A percentile compares a stretch with the other conserved stretches of the same genome.
Evolutionary conservation across 306 rosid genomes (phyloP).

Genomic region (Vigna mungo): DNA sequence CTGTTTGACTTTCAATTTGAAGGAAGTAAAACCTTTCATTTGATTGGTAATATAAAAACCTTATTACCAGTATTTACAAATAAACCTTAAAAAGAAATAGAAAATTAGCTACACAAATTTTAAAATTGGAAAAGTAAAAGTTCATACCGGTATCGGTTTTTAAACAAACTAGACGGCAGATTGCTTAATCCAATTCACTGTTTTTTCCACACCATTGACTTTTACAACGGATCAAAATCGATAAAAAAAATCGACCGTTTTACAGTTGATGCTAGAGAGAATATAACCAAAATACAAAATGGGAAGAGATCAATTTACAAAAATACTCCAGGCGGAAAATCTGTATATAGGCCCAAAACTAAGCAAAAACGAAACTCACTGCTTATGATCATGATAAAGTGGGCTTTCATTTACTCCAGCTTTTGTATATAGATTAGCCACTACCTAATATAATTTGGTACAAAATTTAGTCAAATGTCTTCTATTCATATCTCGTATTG

Average conservation of each 20-base stretch:
- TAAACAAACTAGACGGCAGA: neutral
- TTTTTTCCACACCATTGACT: neutral
- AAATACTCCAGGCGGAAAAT: neutral
- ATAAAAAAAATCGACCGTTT: neutral
- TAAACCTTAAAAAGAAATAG: too few relatives aligned
- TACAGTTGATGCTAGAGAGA: neutral
- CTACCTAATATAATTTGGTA: conserved; percentile 22
- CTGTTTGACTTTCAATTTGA: too few relatives aligned
- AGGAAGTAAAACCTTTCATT: too few relatives aligned
- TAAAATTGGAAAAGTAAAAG: too few relatives aligned
- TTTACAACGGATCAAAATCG: neutral
- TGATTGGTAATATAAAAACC: too few relatives aligned
- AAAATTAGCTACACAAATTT: too few relatives aligned
- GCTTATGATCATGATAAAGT: neutral
- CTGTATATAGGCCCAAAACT: too few relatives aligned
- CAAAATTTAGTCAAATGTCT: neutral
- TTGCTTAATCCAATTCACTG: neutral
- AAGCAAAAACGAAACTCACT: too few relatives aligned
- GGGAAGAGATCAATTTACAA: conserved; percentile 1
- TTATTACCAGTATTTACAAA: too few relatives aligned
- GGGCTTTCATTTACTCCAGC: neutral
- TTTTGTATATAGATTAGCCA: conserved; percentile 9
- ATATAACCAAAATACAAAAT: neutral
- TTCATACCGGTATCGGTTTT: too few relatives aligned
- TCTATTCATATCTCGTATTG: neutral